Evolutionary conservation across 2,329 filamentous ascomycete genomes (phyloP).

Genomic region (Ramichloridium luteum): DNA sequence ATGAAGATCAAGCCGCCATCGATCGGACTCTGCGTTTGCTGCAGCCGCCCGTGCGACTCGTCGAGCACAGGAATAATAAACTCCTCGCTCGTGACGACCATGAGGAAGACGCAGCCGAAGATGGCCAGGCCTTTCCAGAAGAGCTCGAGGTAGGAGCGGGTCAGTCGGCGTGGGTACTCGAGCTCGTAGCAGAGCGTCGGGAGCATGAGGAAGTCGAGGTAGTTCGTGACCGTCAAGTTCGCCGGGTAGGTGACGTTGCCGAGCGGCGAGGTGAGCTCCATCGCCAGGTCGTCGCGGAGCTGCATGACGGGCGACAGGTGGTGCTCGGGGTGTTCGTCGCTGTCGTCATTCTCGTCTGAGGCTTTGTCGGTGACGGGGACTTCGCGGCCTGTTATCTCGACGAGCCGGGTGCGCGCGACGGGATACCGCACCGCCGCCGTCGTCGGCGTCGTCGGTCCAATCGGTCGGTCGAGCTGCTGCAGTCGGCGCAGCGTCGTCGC

Average conservation of each 20-base stretch:
- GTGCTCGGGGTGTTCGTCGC: conserved; percentile 32
- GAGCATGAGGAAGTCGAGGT: conserved; percentile 74
- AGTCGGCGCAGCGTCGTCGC: conserved; percentile 76
- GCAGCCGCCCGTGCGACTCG: conserved; percentile 51
- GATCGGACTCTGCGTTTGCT: conserved; percentile 35
- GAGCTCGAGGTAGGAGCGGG: conserved; percentile 69
- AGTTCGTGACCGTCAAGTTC: conserved; percentile 76
- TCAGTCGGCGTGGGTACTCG: conserved; percentile 72
- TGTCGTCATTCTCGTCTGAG: conserved; percentile 7
- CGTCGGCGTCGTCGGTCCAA: conserved; percentile 34
- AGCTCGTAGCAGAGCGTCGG: conserved; percentile 96
- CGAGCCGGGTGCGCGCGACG: conserved; percentile 35
- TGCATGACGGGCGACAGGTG: conserved; percentile 40
- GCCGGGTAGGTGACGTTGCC: conserved; percentile 81
- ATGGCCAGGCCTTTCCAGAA: conserved; percentile 77
- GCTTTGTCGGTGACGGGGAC: conserved; percentile 1
- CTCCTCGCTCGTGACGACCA: conserved; percentile 84
- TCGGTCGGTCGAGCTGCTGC: conserved; percentile 62
- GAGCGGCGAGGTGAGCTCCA: conserved; percentile 80
- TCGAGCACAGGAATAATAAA: conserved; percentile 85
- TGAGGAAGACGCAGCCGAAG: conserved; percentile 90
- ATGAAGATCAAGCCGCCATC: conserved; percentile 71
- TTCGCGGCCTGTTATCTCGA: conserved; percentile 33
- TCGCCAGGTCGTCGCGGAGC: conserved; percentile 74
- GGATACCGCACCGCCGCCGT: conserved; percentile 57